Evolutionary conservation across 1,284 basidiomycete genomes (phyloP), one percentile per base, ranked within the genome.

Genomic region (Pulveroboletus sp.): DNA sequence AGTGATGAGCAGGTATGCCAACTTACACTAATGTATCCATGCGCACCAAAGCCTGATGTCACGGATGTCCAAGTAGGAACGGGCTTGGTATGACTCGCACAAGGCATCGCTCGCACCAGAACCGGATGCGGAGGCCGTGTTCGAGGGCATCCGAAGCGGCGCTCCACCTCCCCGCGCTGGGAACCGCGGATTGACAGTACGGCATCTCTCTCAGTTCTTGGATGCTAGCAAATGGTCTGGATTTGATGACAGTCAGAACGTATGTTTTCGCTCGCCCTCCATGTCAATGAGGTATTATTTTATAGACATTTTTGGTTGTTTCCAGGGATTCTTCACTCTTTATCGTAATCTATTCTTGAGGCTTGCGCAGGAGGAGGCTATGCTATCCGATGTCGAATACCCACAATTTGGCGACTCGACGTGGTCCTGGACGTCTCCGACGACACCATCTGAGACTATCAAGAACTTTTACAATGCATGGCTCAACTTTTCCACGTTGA

Each of bases 51-150:
- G 42, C 48, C 56, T 72, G 53, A 71, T 57, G 32, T 9, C 43
- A 15, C 61, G 61, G 32, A 57, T 17, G 46, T 60, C 65, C 67
- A 76, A 79, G 76, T 82, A 95, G 91, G 95, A 99, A 80, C 81
- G 96, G 60, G 95, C 96, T 43, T 99, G 95, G 92, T 99, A 99
- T 71, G 96, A 99, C 71, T 87, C 87, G n/a, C 95, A 98, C 71
- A 84, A 91, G 46, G 88, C 93, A 36, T 89, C 90, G n/a, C 78
- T 94, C 10, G 79, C 81, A 13, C 90, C 92, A 2, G 89, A 92
- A 63, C 87, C 90, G 42, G 93, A 95, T 69, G 89, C 84, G 21
- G 81, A 88, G 54, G 86, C 84, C 12, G 83, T 95, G 6, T 93
- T 93, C 64, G 87, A 95, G 59, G 91, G 95, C 64, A 89, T 97